Conservation (phyloP, 306 rosid species). For the Fragaria ananassa region DNA sequence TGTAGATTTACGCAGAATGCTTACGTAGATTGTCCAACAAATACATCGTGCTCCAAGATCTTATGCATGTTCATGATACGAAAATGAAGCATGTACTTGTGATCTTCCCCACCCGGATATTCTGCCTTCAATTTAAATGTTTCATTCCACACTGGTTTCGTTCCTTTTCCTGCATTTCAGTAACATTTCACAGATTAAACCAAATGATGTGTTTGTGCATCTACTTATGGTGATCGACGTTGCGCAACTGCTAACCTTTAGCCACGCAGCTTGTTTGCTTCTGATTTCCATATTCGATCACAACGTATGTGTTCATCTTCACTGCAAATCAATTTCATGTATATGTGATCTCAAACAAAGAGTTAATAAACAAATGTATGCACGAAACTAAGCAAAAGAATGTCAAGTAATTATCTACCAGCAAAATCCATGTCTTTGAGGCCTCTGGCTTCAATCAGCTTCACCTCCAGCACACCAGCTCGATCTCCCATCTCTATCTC, state of each 20-base stretch:
- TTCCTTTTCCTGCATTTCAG: constrained; percentile 5
- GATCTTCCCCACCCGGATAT: constrained; percentile 7
- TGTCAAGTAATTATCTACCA: not conserved
- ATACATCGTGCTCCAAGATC: constrained; percentile 8
- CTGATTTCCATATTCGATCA: constrained; percentile 23
- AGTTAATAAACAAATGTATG: not conserved
- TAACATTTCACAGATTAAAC: not conserved
- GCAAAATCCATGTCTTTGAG: constrained; percentile 18
- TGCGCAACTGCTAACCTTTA: constrained; percentile 5
- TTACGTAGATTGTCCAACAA: not conserved
- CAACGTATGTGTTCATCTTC: constrained; percentile 15
- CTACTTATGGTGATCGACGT: not conserved
- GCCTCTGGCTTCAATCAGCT: constrained; percentile 7
- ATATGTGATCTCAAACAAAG: not conserved
- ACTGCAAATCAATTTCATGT: constrained; percentile 6
- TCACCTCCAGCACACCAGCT: constrained; percentile 1
- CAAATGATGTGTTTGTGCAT: not conserved
- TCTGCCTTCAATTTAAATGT: constrained; percentile 10
- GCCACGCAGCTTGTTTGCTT: constrained; percentile 6
- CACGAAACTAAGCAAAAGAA: not conserved
- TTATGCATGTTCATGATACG: constrained; percentile 18
- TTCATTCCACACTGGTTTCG: constrained; percentile 16
- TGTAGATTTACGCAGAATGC: not conserved
- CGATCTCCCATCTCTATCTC: not conserved
- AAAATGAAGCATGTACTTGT: constrained; percentile 19